Percentiles rank a stretch among this genome's conserved stretches.
phyloP scores from a whole-genome alignment of 1,284 basidiomycete species.

The Moesziomyces globuligerus region DNA sequence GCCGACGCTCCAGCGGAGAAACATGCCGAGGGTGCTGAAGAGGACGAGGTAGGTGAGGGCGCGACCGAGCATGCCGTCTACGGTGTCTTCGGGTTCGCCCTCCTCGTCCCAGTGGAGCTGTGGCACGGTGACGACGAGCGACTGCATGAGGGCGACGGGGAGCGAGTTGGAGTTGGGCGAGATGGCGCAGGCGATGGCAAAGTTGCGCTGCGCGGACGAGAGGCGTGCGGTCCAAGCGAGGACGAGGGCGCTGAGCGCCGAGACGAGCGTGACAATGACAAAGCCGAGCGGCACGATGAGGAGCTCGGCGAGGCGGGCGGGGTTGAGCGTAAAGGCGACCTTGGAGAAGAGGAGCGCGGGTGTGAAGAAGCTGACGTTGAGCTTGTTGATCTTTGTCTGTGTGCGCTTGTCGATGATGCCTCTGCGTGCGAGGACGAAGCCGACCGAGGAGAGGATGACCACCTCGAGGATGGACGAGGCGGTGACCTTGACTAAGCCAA shows the following conservation, averaged over 20 bases:
- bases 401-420: conserved; percentile 88
- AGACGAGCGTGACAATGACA: conserved; percentile 71
- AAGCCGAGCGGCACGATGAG: conserved; percentile 89
- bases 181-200: conserved; percentile 67
- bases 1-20: conserved; percentile 69
- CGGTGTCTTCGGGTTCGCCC: conserved; percentile 75
- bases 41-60: conserved; percentile 91
- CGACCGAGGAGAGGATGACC: conserved; percentile 84
- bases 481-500: conserved; percentile 57
- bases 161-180: conserved; percentile 84
- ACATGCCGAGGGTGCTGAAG: conserved; percentile 91
- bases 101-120: conserved; percentile 80
- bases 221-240: conserved; percentile 65
- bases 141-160: conserved; percentile 90
- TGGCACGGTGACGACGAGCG: conserved; percentile 83
- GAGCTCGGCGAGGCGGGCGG: conserved; percentile 83
- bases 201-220: conserved; percentile 66
- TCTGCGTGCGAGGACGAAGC: conserved; percentile 80
- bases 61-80: conserved; percentile 87
- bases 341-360: conserved; percentile 92
- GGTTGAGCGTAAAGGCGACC: conserved; percentile 77
- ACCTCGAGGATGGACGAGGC: conserved; percentile 82
- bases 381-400: conserved; percentile 73
- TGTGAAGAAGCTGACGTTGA: conserved; percentile 89
- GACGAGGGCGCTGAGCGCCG: conserved; percentile 62